These are phyloP conservation scores for Recurvomyces mirabilis DNA, from an alignment of 495 filamentous ascomycete species.

Conservation along the genomic window DNA sequence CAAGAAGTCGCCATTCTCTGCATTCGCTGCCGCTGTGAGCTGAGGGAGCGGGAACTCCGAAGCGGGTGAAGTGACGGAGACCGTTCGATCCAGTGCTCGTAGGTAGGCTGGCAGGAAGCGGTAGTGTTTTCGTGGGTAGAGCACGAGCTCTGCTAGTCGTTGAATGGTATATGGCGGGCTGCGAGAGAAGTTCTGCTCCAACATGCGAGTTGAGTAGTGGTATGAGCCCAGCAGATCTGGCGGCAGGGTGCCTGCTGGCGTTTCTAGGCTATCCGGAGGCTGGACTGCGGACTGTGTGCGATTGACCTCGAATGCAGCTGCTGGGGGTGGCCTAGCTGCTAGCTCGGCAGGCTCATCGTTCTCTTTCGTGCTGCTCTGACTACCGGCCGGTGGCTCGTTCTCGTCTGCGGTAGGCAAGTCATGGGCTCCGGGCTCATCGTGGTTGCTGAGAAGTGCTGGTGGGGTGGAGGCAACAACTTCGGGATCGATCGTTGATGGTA, in stretches of 20 bases:
- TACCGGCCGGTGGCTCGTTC: conserved; percentile 9
- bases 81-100: conserved; percentile 79
- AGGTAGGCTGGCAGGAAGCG: conserved; percentile 70
- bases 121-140: conserved; percentile 68
- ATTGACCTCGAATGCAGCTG: conserved; percentile 19
- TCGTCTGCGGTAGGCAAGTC: conserved; percentile 9
- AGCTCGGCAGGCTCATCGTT: conserved; percentile 40
- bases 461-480: conserved; percentile 19
- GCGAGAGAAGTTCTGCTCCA: conserved; percentile 54
- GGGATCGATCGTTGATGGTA: conserved; percentile 32
- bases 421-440: neutral
- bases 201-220: conserved; percentile 51
- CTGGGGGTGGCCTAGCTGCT: conserved; percentile 23
- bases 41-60: conserved; percentile 73
- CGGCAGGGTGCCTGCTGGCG: conserved; percentile 39
- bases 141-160: conserved; percentile 82
- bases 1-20: conserved; percentile 28
- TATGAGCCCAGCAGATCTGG: conserved; percentile 52
- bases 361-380: conserved; percentile 33
- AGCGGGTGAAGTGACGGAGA: conserved; percentile 75
- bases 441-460: neutral
- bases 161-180: conserved; percentile 89
- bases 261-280: conserved; percentile 19
- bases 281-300: conserved; percentile 31
- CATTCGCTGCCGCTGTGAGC: conserved; percentile 31